Percentiles rank a stretch among this genome's conserved stretches.
Conservation (phyloP, 2,329 filamentous ascomycete species). For the Niveomyces coronatus region DNA sequence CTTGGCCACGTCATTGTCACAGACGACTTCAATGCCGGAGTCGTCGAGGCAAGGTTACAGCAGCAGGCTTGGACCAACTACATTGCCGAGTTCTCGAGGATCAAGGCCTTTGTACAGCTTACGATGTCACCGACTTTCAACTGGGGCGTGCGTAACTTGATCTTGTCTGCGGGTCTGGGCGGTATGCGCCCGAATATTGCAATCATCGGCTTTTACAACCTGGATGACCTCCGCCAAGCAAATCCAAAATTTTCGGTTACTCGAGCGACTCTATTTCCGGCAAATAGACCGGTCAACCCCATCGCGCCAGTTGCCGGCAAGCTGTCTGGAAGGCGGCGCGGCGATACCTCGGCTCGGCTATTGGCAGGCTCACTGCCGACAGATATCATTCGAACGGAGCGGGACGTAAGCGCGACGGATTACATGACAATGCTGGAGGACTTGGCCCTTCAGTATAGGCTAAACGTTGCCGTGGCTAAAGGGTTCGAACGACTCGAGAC, state of each 20-base stretch:
- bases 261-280: conserved; percentile 30
- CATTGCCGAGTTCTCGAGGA: conserved; percentile 68
- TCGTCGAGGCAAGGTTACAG: conserved; percentile 71
- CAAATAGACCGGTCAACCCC: conserved; percentile 20
- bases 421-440: conserved; percentile 82
- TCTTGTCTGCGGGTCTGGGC: conserved; percentile 70
- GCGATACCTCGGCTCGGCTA: conserved; percentile 45
- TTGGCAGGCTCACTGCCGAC: conserved; percentile 54
- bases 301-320: conserved; percentile 22
- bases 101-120: conserved; percentile 85
- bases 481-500: conserved; percentile 70
- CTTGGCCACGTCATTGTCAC: conserved; percentile 83
- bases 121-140: conserved; percentile 72
- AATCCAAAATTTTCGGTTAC: conserved; percentile 47
- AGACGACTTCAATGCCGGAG: conserved; percentile 66
- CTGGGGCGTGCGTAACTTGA: conserved; percentile 77
- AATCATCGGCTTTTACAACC: conserved; percentile 68
- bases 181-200: conserved; percentile 88
- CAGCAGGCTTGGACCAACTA: conserved; percentile 78
- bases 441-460: conserved; percentile 62
- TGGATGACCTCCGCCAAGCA: conserved; percentile 61
- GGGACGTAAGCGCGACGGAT: conserved; percentile 56
- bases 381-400: conserved; percentile 57
- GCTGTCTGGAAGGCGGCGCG: conserved; percentile 29
- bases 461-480: conserved; percentile 77